Evolutionary conservation across 768 basidiomycete species (phyloP).

Genomic region (Tylopilus sp.): DNA sequence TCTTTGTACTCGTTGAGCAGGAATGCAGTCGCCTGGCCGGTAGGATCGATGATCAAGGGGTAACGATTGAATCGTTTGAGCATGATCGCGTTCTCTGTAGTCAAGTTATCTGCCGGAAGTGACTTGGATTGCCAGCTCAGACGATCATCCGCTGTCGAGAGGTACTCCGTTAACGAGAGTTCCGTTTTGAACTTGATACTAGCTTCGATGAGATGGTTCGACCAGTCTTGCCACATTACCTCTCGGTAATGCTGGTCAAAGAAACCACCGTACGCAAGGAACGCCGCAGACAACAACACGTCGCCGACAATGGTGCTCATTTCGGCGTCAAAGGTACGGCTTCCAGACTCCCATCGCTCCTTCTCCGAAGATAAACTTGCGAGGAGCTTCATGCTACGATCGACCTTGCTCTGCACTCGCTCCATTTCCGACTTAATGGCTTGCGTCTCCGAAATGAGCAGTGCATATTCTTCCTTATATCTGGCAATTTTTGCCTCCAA

Average conservation of each 20-base stretch:
- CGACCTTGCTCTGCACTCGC: conserved; percentile 93
- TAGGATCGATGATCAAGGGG: conserved; percentile 96
- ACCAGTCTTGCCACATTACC: conserved; percentile 96
- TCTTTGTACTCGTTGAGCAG: conserved; percentile 92
- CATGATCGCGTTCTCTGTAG: conserved; percentile 99
- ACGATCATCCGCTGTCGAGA: conserved; percentile 95
- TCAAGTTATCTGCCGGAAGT: conserved; percentile 92
- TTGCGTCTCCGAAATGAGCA: conserved; percentile 94
- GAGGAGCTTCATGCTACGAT: conserved; percentile 92
- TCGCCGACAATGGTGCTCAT: conserved; percentile 99
- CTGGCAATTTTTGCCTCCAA: conserved; percentile 87
- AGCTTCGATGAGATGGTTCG: conserved; percentile 81
- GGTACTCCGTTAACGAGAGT: conserved; percentile 89
- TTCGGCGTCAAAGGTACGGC: conserved; percentile 92
- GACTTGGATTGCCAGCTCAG: conserved; percentile 94
- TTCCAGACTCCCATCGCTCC: conserved; percentile 90
- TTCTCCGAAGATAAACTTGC: conserved; percentile 94
- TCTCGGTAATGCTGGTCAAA: conserved; percentile 99
- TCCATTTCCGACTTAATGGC: conserved; percentile 98
- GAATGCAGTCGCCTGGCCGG: conserved; percentile 95
- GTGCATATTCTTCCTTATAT: conserved; percentile 97
- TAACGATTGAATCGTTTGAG: conserved; percentile 97
- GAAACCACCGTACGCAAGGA: conserved; percentile 96
- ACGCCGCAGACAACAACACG: conserved; percentile 91
- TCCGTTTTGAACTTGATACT: conserved; percentile 90